These are phyloP conservation scores for Apiospora arundinis DNA, from an alignment of 2,329 filamentous ascomycete genomes.

Conservation along the genomic window DNA sequence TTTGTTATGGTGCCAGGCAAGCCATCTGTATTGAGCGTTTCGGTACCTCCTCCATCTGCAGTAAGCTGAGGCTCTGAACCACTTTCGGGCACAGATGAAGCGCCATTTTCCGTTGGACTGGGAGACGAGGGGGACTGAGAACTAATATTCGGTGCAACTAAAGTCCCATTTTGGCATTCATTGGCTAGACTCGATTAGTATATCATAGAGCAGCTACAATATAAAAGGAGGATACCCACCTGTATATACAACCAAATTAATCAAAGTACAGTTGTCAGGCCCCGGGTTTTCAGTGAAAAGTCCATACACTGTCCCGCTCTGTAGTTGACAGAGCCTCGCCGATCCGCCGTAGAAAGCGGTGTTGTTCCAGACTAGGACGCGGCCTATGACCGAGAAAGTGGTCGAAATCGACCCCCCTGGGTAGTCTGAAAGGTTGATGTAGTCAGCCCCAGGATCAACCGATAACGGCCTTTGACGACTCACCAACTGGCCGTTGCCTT, in stretches of 20 bases:
- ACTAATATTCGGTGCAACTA: not conserved
- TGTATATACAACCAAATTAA: constrained; percentile 21
- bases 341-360: constrained; percentile 21
- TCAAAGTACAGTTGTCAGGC: not conserved
- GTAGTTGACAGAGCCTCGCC: constrained; percentile 20
- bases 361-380: constrained; percentile 19
- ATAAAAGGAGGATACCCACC: not conserved
- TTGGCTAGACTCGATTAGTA: not conserved
- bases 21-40: not conserved
- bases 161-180: constrained; percentile 1
- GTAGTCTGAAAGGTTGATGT: constrained; percentile 20
- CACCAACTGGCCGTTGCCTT: constrained; percentile 3
- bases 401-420: constrained; percentile 20
- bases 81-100: not conserved
- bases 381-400: constrained; percentile 20
- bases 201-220: not conserved
- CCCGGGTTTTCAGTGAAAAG: constrained; percentile 15
- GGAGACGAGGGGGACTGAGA: not conserved
- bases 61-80: not conserved
- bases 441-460: constrained; percentile 21
- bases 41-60: not conserved
- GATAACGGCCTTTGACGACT: constrained; percentile 16
- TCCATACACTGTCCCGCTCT: constrained; percentile 3
- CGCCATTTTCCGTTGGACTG: not conserved
- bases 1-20: not conserved